These are phyloP conservation scores for Coprinellus aureogranulatus DNA, from an alignment of 768 basidiomycete species.

Conservation along the genomic window DNA sequence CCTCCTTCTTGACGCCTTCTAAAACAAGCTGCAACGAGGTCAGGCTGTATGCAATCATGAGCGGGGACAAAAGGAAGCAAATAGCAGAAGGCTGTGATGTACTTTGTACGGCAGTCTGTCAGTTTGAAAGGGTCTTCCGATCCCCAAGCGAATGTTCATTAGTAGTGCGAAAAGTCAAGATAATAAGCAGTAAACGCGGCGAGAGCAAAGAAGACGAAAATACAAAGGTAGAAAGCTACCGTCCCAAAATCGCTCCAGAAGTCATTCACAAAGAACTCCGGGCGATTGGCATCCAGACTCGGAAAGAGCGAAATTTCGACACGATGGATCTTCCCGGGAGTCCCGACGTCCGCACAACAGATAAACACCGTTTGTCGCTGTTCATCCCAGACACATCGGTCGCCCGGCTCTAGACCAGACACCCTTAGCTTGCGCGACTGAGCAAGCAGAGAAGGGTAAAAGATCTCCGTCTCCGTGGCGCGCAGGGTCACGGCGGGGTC, in stretches of 20 bases:
- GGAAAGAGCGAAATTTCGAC: conserved; percentile 58
- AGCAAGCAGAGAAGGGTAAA: conserved; percentile 63
- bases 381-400: conserved; percentile 60
- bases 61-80: neutral
- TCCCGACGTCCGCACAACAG: conserved; percentile 37
- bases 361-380: conserved; percentile 74
- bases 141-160: neutral
- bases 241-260: conserved; percentile 59
- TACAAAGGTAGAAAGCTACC: neutral
- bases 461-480: conserved; percentile 80
- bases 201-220: neutral
- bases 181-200: neutral
- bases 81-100: no score
- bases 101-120: no score
- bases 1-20: neutral
- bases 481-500: conserved; percentile 6
- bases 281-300: conserved; percentile 32
- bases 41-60: neutral
- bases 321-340: conserved; percentile 45
- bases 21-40: neutral
- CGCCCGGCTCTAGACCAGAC: conserved; percentile 48
- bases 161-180: neutral
- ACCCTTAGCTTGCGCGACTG: conserved; percentile 58
- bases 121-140: no score
- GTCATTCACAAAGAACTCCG: conserved; percentile 57